A percentile compares a stretch with the other conserved stretches of the same genome.
These are phyloP conservation scores for Fusarium dlaminii DNA, from an alignment of 2,329 filamentous ascomycete genomes.

Conservation along the genomic window DNA sequence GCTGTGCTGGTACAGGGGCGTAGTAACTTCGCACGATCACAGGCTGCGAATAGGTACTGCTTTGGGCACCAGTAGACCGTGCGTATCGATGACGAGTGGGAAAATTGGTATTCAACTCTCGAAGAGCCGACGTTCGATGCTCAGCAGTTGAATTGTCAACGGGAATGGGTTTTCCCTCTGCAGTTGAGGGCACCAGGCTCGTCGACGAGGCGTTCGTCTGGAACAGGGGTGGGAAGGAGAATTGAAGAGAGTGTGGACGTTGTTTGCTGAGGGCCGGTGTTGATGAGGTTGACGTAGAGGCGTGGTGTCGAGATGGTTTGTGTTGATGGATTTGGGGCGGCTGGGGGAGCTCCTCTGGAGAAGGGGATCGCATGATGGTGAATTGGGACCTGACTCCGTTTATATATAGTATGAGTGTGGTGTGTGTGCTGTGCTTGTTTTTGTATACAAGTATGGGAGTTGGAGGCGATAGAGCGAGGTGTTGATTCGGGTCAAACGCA, in stretches of 20 bases:
- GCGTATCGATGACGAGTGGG: constrained; percentile 66
- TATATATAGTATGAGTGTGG: constrained; percentile 29
- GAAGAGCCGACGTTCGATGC: constrained; percentile 67
- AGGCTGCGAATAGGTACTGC: constrained; percentile 70
- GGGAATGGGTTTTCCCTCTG: constrained; percentile 64
- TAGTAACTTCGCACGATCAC: constrained; percentile 73
- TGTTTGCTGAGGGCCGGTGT: constrained; percentile 36
- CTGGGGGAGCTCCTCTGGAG: constrained; percentile 29
- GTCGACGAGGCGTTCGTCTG: constrained; percentile 62
- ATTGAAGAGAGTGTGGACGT: constrained; percentile 54
- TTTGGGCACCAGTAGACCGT: constrained; percentile 65
- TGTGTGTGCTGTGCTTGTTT: constrained; percentile 13
- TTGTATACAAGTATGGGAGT: constrained; percentile 12
- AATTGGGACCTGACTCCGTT: constrained; percentile 14
- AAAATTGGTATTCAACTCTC: constrained; percentile 67
- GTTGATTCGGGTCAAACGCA: constrained; percentile 22
- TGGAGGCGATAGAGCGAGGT: constrained; percentile 19
- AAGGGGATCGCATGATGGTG: constrained; percentile 31
- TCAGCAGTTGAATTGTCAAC: constrained; percentile 66
- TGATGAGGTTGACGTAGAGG: constrained; percentile 40
- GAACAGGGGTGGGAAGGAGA: constrained; percentile 59
- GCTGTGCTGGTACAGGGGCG: constrained; percentile 52
- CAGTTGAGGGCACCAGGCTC: constrained; percentile 63
- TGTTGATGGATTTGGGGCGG: constrained; percentile 28
- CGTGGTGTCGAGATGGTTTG: constrained; percentile 38